phyloP scores from a whole-genome alignment of 495 filamentous ascomycete species.

The Aspergillus coremiiformis region DNA sequence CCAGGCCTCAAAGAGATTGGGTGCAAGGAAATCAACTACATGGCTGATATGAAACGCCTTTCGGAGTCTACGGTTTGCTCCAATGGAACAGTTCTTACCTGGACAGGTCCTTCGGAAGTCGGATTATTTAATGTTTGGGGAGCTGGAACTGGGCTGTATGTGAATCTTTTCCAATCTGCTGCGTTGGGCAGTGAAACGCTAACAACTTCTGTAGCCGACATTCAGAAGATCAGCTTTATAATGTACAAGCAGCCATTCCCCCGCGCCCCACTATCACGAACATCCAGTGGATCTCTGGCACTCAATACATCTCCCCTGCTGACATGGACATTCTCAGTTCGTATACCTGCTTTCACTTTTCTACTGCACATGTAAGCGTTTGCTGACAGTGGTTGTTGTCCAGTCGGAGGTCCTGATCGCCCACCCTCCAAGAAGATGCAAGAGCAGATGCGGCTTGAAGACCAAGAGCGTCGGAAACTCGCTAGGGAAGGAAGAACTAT shows the following conservation, averaged over 20 bases:
- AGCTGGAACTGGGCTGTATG: constrained; percentile 51
- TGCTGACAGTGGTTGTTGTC: constrained; percentile 9
- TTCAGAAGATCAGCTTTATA: constrained; percentile 67
- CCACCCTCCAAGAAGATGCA: constrained; percentile 77
- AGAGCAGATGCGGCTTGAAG: constrained; percentile 52
- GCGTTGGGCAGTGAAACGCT: constrained; percentile 22
- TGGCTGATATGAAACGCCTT: constrained; percentile 66
- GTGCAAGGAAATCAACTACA: constrained; percentile 49
- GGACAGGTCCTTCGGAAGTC: constrained; percentile 84
- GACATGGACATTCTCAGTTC: constrained; percentile 80
- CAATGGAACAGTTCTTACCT: constrained; percentile 74
- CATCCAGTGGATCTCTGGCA: constrained; percentile 92
- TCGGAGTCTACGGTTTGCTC: constrained; percentile 59
- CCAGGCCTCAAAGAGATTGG: constrained; percentile 82
- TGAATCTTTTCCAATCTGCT: not conserved
- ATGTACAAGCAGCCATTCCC: constrained; percentile 62
- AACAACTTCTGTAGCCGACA: constrained; percentile 29
- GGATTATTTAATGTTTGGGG: constrained; percentile 77
- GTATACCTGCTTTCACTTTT: constrained; percentile 8
- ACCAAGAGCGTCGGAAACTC: constrained; percentile 47
- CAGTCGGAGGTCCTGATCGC: constrained; percentile 76
- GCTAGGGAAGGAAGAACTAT: constrained; percentile 29
- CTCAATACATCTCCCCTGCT: constrained; percentile 80
- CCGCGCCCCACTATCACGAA: constrained; percentile 92
- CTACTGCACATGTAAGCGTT: not conserved